A percentile compares a stretch with the other conserved stretches of the same genome.
Evolutionary conservation across 768 basidiomycete genomes (phyloP).

Genomic region (Strobilomyces echinocephalus): DNA sequence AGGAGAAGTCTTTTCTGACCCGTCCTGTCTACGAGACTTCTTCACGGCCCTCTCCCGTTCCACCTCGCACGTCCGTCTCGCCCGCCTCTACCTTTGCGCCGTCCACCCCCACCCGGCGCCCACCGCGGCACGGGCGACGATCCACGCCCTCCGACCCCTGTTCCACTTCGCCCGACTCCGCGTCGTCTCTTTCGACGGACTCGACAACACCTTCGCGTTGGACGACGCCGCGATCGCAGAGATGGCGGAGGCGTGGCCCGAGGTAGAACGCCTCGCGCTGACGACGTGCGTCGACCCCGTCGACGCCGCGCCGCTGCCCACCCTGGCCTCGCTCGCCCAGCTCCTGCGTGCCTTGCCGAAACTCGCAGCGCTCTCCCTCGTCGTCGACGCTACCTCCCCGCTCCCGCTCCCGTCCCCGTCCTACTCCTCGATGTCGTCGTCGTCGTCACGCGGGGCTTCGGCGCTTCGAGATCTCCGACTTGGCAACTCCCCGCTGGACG

Average conservation of each 20-base stretch:
- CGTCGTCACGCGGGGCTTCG: no score
- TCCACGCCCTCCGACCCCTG: slow-evolving; percentile 13
- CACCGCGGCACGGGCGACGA: neutral
- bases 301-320: slow-evolving; percentile 17
- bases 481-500: slow-evolving; percentile 19
- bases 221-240: slow-evolving; percentile 13
- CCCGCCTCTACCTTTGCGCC: slow-evolving; percentile 11
- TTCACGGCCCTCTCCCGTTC: slow-evolving; percentile 9
- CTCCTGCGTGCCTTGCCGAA: slow-evolving; percentile 12
- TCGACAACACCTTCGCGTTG: slow-evolving; percentile 9
- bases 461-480: slow-evolving; percentile 13
- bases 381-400: slow-evolving; percentile 16
- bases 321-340: slow-evolving; percentile 12
- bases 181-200: slow-evolving; percentile 15
- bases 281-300: slow-evolving; percentile 14
- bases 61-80: slow-evolving; percentile 11
- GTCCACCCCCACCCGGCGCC: slow-evolving; percentile 8
- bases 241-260: slow-evolving; percentile 20
- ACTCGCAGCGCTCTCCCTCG: slow-evolving; percentile 18
- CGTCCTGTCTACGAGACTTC: slow-evolving; percentile 8
- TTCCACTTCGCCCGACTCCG: slow-evolving; percentile 13
- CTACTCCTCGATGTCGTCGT: no score
- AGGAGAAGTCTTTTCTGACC: slow-evolving; percentile 6
- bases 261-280: slow-evolving; percentile 17
- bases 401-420: neutral